Conservation (phyloP, 306 rosid genomes). For the Clitoria ternatea region DNA sequence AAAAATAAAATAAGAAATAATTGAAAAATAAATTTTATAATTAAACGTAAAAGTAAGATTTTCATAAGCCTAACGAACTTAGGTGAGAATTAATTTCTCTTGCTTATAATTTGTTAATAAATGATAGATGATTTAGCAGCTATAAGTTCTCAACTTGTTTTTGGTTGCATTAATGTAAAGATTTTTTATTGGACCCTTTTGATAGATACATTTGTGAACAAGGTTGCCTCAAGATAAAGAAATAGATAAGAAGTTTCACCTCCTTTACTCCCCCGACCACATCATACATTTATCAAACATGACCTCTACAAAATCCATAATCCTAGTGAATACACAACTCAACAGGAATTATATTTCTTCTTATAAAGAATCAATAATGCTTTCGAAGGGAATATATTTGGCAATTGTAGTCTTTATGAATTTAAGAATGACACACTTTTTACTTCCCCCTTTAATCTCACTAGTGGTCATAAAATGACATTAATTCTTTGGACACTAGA, state of each 20-base stretch:
- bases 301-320: not conserved
- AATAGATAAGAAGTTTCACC: conserved; percentile 31
- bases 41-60: too few species aligned
- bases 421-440: too few species aligned
- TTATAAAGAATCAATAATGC: too few species aligned
- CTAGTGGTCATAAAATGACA: too few species aligned
- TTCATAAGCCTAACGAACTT: too few species aligned
- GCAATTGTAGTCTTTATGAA: too few species aligned
- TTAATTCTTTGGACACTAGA: too few species aligned
- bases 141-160: not conserved
- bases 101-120: not conserved
- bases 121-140: not conserved
- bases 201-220: conserved; percentile 40
- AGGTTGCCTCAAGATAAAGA: conserved; percentile 21
- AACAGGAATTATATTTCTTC: too few species aligned
- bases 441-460: too few species aligned
- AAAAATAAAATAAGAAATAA: too few species aligned
- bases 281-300: not conserved
- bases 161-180: conserved; percentile 5
- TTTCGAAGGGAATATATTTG: too few species aligned
- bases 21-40: too few species aligned
- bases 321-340: not conserved
- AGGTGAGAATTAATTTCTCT: not conserved
- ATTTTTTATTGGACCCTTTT: conserved; percentile 12
- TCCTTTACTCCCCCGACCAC: not conserved